Percentiles rank a stretch among this genome's conserved stretches.
These are phyloP conservation scores for Leishmania braziliensis DNA, from an alignment of 208 protist species.

Conservation along the genomic window DNA sequence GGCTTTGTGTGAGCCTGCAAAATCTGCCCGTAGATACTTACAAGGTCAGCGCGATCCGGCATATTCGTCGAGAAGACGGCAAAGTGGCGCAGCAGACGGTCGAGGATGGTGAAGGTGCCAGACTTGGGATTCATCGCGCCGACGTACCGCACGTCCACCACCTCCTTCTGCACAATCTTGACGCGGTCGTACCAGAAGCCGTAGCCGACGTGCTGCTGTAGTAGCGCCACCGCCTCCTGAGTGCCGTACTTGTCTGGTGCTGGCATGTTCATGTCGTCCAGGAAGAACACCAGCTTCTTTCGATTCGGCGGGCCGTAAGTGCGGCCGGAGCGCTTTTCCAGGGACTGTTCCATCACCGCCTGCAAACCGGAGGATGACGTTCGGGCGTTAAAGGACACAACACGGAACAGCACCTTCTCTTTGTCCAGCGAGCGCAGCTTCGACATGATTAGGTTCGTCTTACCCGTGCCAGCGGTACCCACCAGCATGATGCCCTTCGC, in stretches of 20 bases:
- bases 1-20: conserved; percentile 91
- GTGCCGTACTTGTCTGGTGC: conserved; percentile 98
- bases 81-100: conserved; percentile 97
- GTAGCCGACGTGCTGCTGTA: conserved; percentile 98
- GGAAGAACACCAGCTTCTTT: conserved; percentile 97
- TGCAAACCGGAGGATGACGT: conserved; percentile 94
- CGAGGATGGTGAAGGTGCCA: conserved; percentile 97
- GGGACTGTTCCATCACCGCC: conserved; percentile 95
- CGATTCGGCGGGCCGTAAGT: conserved; percentile 96
- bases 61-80: conserved; percentile 96
- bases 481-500: conserved; percentile 96
- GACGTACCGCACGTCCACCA: conserved; percentile 96
- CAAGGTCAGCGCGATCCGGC: conserved; percentile 90
- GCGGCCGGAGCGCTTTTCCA: conserved; percentile 97
- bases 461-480: conserved; percentile 97
- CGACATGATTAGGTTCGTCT: conserved; percentile 97
- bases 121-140: conserved; percentile 98
- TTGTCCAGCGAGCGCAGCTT: conserved; percentile 92
- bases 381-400: conserved; percentile 97
- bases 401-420: conserved; percentile 93
- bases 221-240: conserved; percentile 96
- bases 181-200: conserved; percentile 98
- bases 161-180: conserved; percentile 95
- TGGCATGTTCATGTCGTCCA: conserved; percentile 99
- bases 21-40: conserved; percentile 96